Base-by-base conservation (phyloP, 495 filamentous ascomycete genomes). In the Tuber calosporum region DNA sequence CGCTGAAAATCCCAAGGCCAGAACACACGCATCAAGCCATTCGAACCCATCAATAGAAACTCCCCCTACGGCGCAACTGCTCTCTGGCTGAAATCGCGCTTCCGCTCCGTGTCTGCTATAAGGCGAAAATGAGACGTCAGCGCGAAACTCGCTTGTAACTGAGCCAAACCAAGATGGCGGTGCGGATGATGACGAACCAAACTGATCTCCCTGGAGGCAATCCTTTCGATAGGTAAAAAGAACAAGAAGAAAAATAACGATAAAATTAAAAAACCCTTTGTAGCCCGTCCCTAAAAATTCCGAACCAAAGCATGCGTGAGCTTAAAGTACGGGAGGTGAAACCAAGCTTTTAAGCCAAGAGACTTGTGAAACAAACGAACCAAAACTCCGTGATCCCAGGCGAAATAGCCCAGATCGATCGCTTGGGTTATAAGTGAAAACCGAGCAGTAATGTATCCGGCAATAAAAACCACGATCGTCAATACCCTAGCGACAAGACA, bases 311-410 rank as follows among this genome's bases (percentile, higher is more conserved):
- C 30, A 34, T 62, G 43, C 75, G 88, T 89, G 86, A 90, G 76
- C 48, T 48, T 36, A 15, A 20, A 17, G n/a, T 71, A 40, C 41
- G 13, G 62, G 74, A 41, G 74, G 74, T 71, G 70, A 36, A 68
- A 58, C 58, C 62, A 73, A 73, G 66, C 69, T 72, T 72, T 2
- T 45, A 68, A 48, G 48, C 73, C 69, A 69, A 39, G 30, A 42
- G 41, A n/a, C 40, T 66, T 26, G 66, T 30, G 20, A 26, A 58
- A 39, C 42, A 42, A n/a, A 85, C 93, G 84, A 85, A 97, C 94
- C 81, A 99, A 92, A 80, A 99, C 95, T 81, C 94, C 93, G 92
- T 97, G 92, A 83, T 96, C 92, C 94, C 93, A 97, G 77, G 96
- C 95, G 83, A 97, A 99, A 71, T 95, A 92, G 70, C 92, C 92